phyloP scores from a whole-genome alignment of 805 yeast species.

The Schizosaccharomyces japonicus region DNA sequence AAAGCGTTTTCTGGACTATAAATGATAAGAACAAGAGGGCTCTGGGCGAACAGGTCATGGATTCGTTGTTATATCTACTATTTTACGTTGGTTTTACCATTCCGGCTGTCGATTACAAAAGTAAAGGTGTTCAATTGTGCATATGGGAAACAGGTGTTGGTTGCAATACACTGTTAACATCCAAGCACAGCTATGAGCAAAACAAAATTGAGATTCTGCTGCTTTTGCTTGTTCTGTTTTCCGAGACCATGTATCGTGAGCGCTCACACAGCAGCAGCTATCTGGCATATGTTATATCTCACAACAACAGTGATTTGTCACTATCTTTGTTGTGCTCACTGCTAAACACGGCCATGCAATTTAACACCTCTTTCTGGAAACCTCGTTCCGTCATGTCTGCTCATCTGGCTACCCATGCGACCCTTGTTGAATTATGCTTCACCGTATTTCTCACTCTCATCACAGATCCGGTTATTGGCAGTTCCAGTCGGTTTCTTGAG shows the following conservation, averaged over 20 bases:
- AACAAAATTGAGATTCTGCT: conserved; percentile 47
- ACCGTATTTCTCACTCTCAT: neutral
- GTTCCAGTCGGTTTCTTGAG: conserved; percentile 24
- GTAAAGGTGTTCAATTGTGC: neutral
- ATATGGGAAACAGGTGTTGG: conserved; percentile 3
- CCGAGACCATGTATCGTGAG: conserved; percentile 34
- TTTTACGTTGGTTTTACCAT: neutral
- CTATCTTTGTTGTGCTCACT: conserved; percentile 40
- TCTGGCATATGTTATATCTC: conserved; percentile 27
- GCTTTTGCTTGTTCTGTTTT: conserved; percentile 34
- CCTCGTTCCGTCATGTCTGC: neutral
- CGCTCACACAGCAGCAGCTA: conserved; percentile 32
- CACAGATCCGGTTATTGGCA: conserved; percentile 13
- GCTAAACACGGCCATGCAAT: conserved; percentile 24
- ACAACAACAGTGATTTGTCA: conserved; percentile 21
- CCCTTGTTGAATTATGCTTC: neutral
- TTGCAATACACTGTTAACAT: neutral
- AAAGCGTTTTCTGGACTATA: neutral
- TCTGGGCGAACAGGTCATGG: neutral
- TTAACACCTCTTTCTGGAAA: neutral
- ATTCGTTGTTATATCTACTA: neutral
- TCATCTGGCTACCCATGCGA: neutral
- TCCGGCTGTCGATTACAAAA: neutral
- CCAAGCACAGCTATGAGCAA: conserved; percentile 26
- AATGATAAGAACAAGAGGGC: neutral